Evolutionary conservation across 2,329 filamentous ascomycete genomes (phyloP).

Genomic region (Purpureocillium takamizusanense): DNA sequence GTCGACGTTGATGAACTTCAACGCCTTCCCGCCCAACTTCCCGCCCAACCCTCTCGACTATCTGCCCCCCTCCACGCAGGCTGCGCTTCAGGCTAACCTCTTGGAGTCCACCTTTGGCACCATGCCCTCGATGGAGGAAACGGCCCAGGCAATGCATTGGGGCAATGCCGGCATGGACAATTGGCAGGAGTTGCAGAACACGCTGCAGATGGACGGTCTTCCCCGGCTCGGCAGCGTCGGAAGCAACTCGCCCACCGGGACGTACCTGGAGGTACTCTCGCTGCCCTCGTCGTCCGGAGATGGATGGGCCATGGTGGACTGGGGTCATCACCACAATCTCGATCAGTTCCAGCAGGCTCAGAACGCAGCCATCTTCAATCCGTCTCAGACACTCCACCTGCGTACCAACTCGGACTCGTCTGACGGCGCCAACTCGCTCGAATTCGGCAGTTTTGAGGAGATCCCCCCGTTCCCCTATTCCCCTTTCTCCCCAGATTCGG

Average conservation of each 20-base stretch:
- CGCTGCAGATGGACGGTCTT: conserved; percentile 42
- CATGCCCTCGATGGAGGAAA: conserved; percentile 48
- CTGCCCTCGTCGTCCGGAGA: conserved; percentile 74
- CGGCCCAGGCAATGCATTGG: conserved; percentile 49
- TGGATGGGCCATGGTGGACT: conserved; percentile 77
- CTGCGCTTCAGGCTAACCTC: conserved; percentile 51
- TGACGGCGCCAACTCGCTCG: conserved; percentile 55
- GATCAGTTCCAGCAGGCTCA: conserved; percentile 51
- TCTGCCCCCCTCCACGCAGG: conserved; percentile 52
- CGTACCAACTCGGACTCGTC: conserved; percentile 82
- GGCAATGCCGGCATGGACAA: conserved; percentile 55
- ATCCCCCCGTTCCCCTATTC: conserved; percentile 61
- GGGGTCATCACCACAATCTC: conserved; percentile 57
- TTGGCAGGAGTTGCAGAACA: conserved; percentile 70
- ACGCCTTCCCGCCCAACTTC: conserved; percentile 40
- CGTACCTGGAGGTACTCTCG: conserved; percentile 78
- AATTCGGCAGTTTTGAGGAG: conserved; percentile 77
- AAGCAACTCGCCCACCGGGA: conserved; percentile 35
- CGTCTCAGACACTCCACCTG: conserved; percentile 80
- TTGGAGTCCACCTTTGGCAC: conserved; percentile 55
- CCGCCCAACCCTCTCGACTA: conserved; percentile 52
- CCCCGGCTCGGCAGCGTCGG: conserved; percentile 30
- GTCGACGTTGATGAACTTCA: conserved; percentile 45
- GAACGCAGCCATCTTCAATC: conserved; percentile 75
- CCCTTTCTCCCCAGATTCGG: conserved; percentile 76